A percentile compares a stretch with the other conserved stretches of the same genome.
Evolutionary conservation across 371 early-diverging fungal genomes (phyloP).

Genomic region (Phascolomyces articulosus): DNA sequence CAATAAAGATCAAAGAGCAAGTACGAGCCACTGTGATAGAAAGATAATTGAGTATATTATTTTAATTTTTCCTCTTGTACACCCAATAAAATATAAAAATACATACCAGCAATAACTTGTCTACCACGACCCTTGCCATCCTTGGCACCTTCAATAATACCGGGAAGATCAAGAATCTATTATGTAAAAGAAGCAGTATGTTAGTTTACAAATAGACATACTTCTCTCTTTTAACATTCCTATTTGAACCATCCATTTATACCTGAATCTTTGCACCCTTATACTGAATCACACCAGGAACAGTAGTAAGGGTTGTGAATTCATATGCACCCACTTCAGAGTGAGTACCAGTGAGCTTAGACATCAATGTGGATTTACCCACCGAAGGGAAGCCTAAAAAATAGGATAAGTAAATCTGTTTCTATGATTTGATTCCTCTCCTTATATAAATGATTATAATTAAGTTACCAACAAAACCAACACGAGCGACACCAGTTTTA

Average conservation of each 20-base stretch:
- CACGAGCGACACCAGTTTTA: conserved; percentile 96
- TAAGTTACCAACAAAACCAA: conserved; percentile 90
- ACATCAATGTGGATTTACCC: conserved; percentile 97
- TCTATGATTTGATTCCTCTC: no score
- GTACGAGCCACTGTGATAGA: conserved; percentile 83
- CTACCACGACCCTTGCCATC: conserved; percentile 99
- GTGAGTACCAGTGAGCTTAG: conserved; percentile 96
- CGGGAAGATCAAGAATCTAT: conserved; percentile 75
- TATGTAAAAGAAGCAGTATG: no score
- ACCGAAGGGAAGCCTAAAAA: conserved; percentile 96
- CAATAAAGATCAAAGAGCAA: conserved; percentile 93
- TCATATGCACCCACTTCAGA: conserved; percentile 98
- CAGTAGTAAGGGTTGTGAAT: conserved; percentile 99
- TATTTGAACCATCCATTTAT: background rate
- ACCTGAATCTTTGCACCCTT: conserved; percentile 96
- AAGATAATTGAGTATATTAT: background rate
- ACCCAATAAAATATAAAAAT: background rate
- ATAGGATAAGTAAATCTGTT: background rate
- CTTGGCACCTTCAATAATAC: conserved; percentile 99
- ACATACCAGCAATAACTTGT: conserved; percentile 80
- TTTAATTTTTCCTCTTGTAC: background rate
- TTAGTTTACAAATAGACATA: background rate
- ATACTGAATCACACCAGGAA: conserved; percentile 96
- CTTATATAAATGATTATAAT: no score
- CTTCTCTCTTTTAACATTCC: background rate